Percentiles rank a stretch among this genome's conserved stretches.
Conservation (phyloP, 176 grass and related monocot species). For the bread wheat (Triticum aestivum) region IWGSC_CS_RefSeq_v2.1 NC_057808.1:551531065-551531564, state of each 20-base stretch:
- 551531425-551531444: background rate
- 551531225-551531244: slow-evolving; percentile 91
- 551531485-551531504: background rate
- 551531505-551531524: background rate
- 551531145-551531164: slow-evolving; percentile 86
- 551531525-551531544: no score
- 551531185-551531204: slow-evolving; percentile 74
- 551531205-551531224: slow-evolving; percentile 88
- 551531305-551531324: slow-evolving; percentile 1
- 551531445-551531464: background rate
- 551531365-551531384: background rate
- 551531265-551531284: slow-evolving; percentile 3
- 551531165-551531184: slow-evolving; percentile 94
- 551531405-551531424: background rate
- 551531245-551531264: slow-evolving; percentile 79
- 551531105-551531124: slow-evolving; percentile 75
- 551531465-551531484: background rate
- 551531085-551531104: slow-evolving; percentile 87
- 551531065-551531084: slow-evolving; percentile 93
- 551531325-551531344: background rate
- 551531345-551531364: no score
- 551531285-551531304: background rate
- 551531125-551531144: slow-evolving; percentile 89
- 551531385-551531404: background rate
- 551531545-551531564: no score